Evolutionary conservation across 805 yeast species (phyloP).

Genomic region (Metschnikowia colocasiae): DNA sequence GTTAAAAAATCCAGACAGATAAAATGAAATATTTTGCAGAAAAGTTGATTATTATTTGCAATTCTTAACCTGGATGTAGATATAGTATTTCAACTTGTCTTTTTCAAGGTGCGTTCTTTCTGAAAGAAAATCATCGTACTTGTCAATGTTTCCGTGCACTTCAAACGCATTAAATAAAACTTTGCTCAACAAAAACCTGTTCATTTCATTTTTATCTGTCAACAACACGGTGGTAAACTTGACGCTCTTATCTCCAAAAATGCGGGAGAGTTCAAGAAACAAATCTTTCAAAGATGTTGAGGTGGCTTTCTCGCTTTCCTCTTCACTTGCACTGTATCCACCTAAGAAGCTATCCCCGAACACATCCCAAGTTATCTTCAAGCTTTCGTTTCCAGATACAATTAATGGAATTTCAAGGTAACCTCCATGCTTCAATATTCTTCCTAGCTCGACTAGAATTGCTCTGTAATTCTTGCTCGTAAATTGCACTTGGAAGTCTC

Average conservation of each 20-base stretch:
- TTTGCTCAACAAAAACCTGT: conserved; percentile 27
- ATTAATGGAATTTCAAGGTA: conserved; percentile 29
- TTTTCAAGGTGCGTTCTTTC: conserved; percentile 14
- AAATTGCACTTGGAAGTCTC: conserved; percentile 36
- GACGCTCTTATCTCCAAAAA: conserved; percentile 36
- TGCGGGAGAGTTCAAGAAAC: conserved; percentile 19
- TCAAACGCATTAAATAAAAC: conserved; percentile 26
- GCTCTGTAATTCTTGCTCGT: conserved; percentile 24
- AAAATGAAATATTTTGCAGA: background rate
- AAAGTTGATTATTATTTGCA: background rate
- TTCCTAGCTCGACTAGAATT: conserved; percentile 29
- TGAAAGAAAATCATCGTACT: conserved; percentile 21
- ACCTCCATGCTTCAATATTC: conserved; percentile 37
- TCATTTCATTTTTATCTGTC: conserved; percentile 29
- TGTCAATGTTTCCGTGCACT: conserved; percentile 30
- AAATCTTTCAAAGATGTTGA: conserved; percentile 9
- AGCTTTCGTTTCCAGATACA: conserved; percentile 8
- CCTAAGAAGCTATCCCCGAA: background rate
- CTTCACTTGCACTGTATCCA: background rate
- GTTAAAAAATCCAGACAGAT: no score
- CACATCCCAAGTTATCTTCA: conserved; percentile 2
- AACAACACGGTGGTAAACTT: conserved; percentile 28
- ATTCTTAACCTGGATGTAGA: conserved; percentile 27
- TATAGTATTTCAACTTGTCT: conserved; percentile 20
- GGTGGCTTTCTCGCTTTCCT: background rate